These are phyloP conservation scores for Rhodocollybia butyracea DNA, from an alignment of 768 basidiomycete species.

Conservation along the genomic window DNA sequence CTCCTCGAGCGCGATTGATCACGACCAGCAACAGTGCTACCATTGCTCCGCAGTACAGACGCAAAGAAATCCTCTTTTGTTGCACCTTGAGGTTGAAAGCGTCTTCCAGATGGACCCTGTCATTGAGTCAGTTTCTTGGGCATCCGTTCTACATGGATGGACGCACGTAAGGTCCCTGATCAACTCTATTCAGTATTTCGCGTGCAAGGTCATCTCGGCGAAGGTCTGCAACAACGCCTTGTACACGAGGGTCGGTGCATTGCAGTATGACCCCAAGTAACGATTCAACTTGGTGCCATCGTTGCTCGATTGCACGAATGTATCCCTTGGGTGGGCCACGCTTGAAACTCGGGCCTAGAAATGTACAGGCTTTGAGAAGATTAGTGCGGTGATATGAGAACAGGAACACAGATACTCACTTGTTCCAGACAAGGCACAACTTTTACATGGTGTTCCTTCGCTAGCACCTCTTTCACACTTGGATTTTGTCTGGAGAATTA, in stretches of 20 bases:
- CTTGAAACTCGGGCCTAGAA: conserved; percentile 74
- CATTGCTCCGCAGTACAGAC: conserved; percentile 62
- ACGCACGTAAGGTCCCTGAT: conserved; percentile 75
- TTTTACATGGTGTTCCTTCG: conserved; percentile 55
- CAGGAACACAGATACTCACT: conserved; percentile 29
- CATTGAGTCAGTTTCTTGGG: conserved; percentile 8
- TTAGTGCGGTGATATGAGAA: not conserved
- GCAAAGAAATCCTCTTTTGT: conserved; percentile 81
- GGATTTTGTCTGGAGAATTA: conserved; percentile 44
- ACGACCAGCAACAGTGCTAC: conserved; percentile 36
- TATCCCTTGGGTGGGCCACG: conserved; percentile 89
- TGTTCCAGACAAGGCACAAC: conserved; percentile 54
- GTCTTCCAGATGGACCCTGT: conserved; percentile 69
- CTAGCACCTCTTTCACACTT: conserved; percentile 66
- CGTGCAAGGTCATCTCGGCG: conserved; percentile 72
- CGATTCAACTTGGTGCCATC: conserved; percentile 91
- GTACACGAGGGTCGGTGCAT: conserved; percentile 64
- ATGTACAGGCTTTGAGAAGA: conserved; percentile 54
- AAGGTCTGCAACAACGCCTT: conserved; percentile 58
- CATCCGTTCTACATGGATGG: not conserved
- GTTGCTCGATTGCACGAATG: conserved; percentile 88
- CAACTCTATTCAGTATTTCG: conserved; percentile 74
- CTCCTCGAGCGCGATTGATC: conserved; percentile 63
- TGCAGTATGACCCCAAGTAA: conserved; percentile 80
- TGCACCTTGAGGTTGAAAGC: conserved; percentile 54